These are phyloP conservation scores for Aspergillus haitiensis DNA, from an alignment of 495 filamentous ascomycete genomes.

Conservation along the genomic window DNA sequence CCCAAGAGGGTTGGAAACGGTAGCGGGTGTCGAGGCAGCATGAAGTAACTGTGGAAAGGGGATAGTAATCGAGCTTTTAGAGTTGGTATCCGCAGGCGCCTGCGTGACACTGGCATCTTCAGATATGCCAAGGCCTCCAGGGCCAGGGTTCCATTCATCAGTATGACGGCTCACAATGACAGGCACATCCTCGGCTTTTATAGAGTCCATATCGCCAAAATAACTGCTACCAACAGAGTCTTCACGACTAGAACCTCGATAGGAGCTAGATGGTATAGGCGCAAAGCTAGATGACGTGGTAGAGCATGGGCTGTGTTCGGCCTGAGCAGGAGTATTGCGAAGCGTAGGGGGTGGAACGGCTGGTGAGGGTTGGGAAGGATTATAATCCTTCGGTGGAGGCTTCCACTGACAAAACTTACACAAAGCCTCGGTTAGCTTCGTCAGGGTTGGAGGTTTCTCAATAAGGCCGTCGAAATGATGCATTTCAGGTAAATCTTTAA, in stretches of 20 bases:
- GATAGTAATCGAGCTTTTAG: conserved; percentile 31
- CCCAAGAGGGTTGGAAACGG: conserved; percentile 52
- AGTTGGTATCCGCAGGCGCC: conserved; percentile 29
- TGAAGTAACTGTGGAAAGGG: conserved; percentile 57
- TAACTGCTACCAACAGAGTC: conserved; percentile 85
- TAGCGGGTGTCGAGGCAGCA: conserved; percentile 65
- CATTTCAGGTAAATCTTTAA: conserved; percentile 90
- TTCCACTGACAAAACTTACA: conserved; percentile 91
- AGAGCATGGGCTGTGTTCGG: conserved; percentile 84
- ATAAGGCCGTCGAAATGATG: conserved; percentile 94
- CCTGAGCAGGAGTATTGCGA: conserved; percentile 58
- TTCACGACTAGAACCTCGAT: conserved; percentile 72
- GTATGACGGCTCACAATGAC: conserved; percentile 70
- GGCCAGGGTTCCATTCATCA: conserved; percentile 69
- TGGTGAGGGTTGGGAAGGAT: conserved; percentile 27
- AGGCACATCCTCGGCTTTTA: conserved; percentile 74
- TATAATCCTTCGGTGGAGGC: conserved; percentile 58
- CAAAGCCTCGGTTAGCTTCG: conserved; percentile 83
- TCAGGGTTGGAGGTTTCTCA: conserved; percentile 90
- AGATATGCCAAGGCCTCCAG: conserved; percentile 69
- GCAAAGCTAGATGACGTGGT: conserved; percentile 74
- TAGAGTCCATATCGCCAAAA: conserved; percentile 80
- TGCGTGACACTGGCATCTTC: conserved; percentile 39
- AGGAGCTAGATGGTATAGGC: conserved; percentile 67
- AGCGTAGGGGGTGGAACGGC: conserved; percentile 60